Conservation (phyloP, 1,139 yeast species). For the Kurtzmaniella natalensis region DNA sequence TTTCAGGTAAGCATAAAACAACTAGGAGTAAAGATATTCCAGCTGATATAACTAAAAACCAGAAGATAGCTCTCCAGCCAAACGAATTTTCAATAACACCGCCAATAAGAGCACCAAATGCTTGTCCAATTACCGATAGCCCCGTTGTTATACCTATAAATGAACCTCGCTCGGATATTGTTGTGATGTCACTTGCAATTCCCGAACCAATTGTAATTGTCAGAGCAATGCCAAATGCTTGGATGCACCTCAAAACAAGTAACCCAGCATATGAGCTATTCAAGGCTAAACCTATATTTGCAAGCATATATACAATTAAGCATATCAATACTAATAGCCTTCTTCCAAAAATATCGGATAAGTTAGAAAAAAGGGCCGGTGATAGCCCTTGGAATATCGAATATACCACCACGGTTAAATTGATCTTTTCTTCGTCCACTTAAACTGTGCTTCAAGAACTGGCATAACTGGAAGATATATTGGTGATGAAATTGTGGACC, state of each 20-base stretch:
- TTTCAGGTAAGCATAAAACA: constrained; percentile 29
- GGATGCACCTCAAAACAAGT: constrained; percentile 28
- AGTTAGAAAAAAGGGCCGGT: constrained; percentile 59
- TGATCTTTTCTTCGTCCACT: constrained; percentile 53
- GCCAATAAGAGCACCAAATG: constrained; percentile 38
- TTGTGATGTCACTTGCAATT: constrained; percentile 36
- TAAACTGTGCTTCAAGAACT: constrained; percentile 45
- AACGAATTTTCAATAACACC: constrained; percentile 28
- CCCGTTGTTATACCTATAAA: constrained; percentile 37
- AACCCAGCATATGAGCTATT: constrained; percentile 22
- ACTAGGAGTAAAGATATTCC: constrained; percentile 26
- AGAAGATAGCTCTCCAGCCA: constrained; percentile 36
- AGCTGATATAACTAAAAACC: constrained; percentile 34
- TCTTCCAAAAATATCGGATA: constrained; percentile 67
- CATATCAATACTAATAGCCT: constrained; percentile 59
- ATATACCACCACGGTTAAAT: constrained; percentile 68
- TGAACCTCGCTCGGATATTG: constrained; percentile 32
- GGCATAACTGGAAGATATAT: constrained; percentile 72
- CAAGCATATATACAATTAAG: constrained; percentile 20
- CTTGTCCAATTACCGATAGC: constrained; percentile 34
- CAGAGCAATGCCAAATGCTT: constrained; percentile 40
- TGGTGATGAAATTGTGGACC: constrained; percentile 66
- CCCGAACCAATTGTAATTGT: constrained; percentile 36
- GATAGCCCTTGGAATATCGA: constrained; percentile 65
- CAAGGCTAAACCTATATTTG: constrained; percentile 23